phyloP scores from a whole-genome alignment of 148 eudicot genomes.

The Cornus suecica region DNA sequence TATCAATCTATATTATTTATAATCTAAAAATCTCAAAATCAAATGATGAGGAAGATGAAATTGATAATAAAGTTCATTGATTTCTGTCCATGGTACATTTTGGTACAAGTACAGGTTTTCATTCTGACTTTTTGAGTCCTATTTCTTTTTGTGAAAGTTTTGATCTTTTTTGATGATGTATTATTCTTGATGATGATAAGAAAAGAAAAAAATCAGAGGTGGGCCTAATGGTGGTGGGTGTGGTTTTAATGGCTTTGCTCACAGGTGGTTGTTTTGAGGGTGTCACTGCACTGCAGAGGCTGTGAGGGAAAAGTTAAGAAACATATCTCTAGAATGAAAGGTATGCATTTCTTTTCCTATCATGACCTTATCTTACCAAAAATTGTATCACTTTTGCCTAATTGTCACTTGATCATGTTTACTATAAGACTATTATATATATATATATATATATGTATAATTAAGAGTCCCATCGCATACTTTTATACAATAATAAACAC shows the following conservation, averaged over 20 bases:
- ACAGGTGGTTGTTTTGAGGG: slow-evolving; percentile 86
- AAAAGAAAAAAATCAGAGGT: background rate
- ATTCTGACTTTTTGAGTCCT: background rate
- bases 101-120: background rate
- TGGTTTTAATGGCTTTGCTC: slow-evolving; percentile 18
- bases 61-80: background rate
- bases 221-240: slow-evolving; percentile 15
- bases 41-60: background rate
- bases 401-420: background rate
- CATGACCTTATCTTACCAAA: background rate
- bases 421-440: background rate
- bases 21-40: background rate
- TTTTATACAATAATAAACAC: too few relatives aligned
- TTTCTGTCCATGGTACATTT: background rate
- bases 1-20: too few relatives aligned
- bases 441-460: background rate
- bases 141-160: background rate
- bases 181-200: background rate
- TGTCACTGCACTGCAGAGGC: slow-evolving; percentile 85
- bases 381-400: background rate
- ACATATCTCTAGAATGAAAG: slow-evolving; percentile 78
- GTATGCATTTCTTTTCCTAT: slow-evolving; percentile 20
- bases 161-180: background rate
- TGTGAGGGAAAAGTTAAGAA: slow-evolving; percentile 80
- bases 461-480: too few relatives aligned